These are phyloP conservation scores for Rhizopogon rudus DNA, from an alignment of 768 basidiomycete species.

Conservation along the genomic window DNA sequence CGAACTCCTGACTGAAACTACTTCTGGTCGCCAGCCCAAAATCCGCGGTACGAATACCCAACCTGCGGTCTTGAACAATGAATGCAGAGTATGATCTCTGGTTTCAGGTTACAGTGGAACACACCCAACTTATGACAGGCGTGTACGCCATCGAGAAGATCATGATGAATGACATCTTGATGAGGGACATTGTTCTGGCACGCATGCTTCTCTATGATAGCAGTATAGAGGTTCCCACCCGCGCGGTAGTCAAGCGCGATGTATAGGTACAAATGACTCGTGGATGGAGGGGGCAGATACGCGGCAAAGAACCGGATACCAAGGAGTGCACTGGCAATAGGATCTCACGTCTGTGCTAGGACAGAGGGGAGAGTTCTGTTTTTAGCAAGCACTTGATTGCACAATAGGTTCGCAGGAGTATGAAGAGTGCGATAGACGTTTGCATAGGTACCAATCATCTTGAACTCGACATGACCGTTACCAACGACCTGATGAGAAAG, in stretches of 20 bases:
- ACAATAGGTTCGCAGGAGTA: conserved; percentile 40
- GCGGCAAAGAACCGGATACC: conserved; percentile 47
- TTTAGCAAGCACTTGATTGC: conserved; percentile 77
- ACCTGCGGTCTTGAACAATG: conserved; percentile 32
- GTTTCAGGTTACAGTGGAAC: conserved; percentile 86
- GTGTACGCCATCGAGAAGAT: conserved; percentile 75
- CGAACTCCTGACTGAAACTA: conserved; percentile 41
- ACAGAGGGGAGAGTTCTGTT: conserved; percentile 45
- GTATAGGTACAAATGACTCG: conserved; percentile 35
- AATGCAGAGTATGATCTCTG: conserved; percentile 71
- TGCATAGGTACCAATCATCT: conserved; percentile 61
- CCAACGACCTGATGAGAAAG: conserved; percentile 42
- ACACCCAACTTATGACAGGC: conserved; percentile 68
- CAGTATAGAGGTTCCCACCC: conserved; percentile 66
- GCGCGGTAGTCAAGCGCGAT: conserved; percentile 54
- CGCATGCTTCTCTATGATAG: conserved; percentile 52
- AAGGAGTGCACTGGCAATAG: conserved; percentile 31
- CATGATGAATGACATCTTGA: conserved; percentile 63
- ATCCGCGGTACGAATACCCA: conserved; percentile 60
- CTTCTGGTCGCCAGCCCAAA: conserved; percentile 66
- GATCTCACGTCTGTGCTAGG: conserved; percentile 64
- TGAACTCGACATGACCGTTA: conserved; percentile 55
- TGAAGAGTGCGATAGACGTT: conserved; percentile 73
- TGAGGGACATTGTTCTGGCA: conserved; percentile 52
- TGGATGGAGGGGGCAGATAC: conserved; percentile 74